phyloP scores from a whole-genome alignment of 192 early-diverging fungal species.

The Irineochytrium annulatum region DNA sequence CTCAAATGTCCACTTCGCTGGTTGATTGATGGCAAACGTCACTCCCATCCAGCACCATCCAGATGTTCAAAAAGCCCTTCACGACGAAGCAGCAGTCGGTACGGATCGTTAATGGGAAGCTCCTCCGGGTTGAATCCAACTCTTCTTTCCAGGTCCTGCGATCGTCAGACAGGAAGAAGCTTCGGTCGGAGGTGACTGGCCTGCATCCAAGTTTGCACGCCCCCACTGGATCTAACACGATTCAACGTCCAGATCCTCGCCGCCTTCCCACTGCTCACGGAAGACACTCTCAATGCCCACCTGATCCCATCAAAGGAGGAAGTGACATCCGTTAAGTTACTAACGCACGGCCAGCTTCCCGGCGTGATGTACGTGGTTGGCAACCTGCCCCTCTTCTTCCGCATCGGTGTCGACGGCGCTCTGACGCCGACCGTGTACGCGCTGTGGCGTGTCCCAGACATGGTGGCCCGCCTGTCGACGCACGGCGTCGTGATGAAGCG shows the following conservation, averaged over 20 bases:
- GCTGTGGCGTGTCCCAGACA: slow-evolving; percentile 65
- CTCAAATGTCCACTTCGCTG: no score
- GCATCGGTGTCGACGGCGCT: neutral
- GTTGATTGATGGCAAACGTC: no score
- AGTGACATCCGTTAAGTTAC: slow-evolving; percentile 62
- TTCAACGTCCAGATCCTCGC: slow-evolving; percentile 2
- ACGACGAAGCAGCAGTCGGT: no score
- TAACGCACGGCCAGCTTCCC: slow-evolving; percentile 57
- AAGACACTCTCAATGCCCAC: slow-evolving; percentile 29
- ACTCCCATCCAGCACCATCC: no score
- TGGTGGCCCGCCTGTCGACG: slow-evolving; percentile 66
- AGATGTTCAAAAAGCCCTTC: slow-evolving; percentile 1
- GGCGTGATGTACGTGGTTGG: slow-evolving; percentile 63
- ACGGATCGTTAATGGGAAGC: no score
- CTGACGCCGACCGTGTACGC: slow-evolving; percentile 57
- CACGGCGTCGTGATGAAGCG: slow-evolving; percentile 65
- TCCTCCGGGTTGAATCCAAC: no score
- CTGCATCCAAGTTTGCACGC: no score
- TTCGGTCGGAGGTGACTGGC: slow-evolving; percentile 60
- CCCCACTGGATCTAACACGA: slow-evolving; percentile 3
- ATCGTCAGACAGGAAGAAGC: slow-evolving; percentile 62
- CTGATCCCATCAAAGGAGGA: slow-evolving; percentile 33
- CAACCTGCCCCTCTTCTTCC: slow-evolving; percentile 63
- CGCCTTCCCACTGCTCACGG: slow-evolving; percentile 23
- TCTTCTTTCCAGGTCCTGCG: no score